These are phyloP conservation scores for Amauroascus niger DNA, from an alignment of 2,329 filamentous ascomycete species.

Conservation along the genomic window DNA sequence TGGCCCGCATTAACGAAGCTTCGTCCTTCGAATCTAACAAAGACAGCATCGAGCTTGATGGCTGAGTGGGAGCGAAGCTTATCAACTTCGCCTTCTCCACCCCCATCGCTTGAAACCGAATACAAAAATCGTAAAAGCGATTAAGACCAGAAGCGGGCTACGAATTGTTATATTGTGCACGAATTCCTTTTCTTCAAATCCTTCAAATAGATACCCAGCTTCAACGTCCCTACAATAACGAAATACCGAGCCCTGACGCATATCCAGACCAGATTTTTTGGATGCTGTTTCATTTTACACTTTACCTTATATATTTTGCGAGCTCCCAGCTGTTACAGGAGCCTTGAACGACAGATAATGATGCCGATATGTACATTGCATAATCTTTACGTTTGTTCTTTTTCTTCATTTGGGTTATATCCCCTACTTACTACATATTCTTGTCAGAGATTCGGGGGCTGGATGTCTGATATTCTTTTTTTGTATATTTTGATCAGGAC, in stretches of 20 bases:
- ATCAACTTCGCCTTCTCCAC: constrained; percentile 33
- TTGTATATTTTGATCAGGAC: background rate
- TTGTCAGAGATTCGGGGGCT: background rate
- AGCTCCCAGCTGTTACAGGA: background rate
- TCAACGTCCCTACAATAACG: background rate
- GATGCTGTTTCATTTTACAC: background rate
- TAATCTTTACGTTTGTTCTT: background rate
- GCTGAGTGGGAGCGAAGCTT: constrained; percentile 82
- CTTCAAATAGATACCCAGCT: background rate
- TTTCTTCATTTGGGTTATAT: background rate
- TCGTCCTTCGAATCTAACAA: constrained; percentile 65
- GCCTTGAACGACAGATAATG: constrained; percentile 1
- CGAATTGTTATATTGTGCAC: background rate
- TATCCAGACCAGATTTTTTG: background rate
- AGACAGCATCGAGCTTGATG: constrained; percentile 76
- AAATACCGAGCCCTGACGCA: background rate
- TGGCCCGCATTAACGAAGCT: constrained; percentile 65
- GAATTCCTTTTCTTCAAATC: background rate
- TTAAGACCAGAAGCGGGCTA: background rate
- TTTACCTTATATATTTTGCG: too few species aligned
- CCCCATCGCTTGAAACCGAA: background rate
- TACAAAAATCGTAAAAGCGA: constrained; percentile 6
- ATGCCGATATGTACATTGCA: constrained; percentile 7
- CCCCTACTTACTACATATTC: background rate
- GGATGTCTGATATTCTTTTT: background rate